Conservation (phyloP, 148 eudicot species). For the Rheum nobile region DNA sequence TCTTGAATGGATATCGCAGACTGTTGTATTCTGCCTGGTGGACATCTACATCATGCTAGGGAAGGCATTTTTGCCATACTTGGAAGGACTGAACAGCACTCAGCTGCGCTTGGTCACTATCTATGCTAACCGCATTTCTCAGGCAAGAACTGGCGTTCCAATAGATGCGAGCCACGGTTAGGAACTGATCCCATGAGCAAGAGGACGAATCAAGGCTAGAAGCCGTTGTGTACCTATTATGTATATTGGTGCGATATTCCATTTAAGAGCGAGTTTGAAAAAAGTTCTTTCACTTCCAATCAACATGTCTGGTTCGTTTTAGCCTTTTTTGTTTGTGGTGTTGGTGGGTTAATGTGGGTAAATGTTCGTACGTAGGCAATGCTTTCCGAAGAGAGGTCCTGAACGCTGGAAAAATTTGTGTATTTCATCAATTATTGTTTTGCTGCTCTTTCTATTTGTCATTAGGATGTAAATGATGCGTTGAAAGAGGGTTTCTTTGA, state of each 20-base stretch:
- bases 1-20: conserved; percentile 34
- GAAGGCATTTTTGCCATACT: conserved; percentile 75
- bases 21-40: conserved; percentile 93
- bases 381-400: background rate
- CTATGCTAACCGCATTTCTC: conserved; percentile 90
- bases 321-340: background rate
- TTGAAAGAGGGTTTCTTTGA: background rate
- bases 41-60: conserved; percentile 96
- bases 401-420: background rate
- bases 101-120: conserved; percentile 87
- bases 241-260: background rate
- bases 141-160: conserved; percentile 74
- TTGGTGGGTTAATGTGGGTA: conserved; percentile 5
- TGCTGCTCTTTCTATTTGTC: background rate
- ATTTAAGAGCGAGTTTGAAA: background rate
- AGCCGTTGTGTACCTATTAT: background rate
- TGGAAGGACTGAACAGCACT: conserved; percentile 92
- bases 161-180: conserved; percentile 41
- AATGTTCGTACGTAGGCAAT: background rate
- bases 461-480: background rate
- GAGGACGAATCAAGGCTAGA: background rate
- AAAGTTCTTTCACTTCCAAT: background rate
- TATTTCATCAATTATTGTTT: background rate
- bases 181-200: conserved; percentile 1
- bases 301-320: background rate